Evolutionary conservation across 495 filamentous ascomycete genomes (phyloP), one percentile per base, ranked within the genome.

Genomic region (Podospora australis): DNA sequence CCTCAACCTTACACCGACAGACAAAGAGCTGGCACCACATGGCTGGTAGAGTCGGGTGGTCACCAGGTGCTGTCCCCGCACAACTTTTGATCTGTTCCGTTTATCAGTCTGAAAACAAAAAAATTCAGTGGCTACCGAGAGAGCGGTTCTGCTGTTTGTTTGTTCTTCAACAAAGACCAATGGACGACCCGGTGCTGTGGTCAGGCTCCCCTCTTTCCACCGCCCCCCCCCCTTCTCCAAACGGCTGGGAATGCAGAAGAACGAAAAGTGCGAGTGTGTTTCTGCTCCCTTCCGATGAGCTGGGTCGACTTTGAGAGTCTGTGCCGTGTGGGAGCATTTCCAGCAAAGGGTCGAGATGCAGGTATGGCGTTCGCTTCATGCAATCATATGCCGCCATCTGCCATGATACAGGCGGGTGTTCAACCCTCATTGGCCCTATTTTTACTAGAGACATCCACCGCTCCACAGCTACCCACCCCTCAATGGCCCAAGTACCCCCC

Each of bases 351-450:
- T 49, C 52, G 35, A 51, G 55, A 50, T 60, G 57, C 57, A 58
- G 52, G 44, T 16, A 60, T 58, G 57, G 60, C 57, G 51, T 58
- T 56, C 48, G 53, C 14, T 17, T 43, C 39, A 52, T 56, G 57
- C 57, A 60, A 32, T 13, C 48, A 14, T 14, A 50, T 50, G 43
- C 51, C 47, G 48, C 48, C 50, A 30, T 50, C 44, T 57, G 47
- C 41, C 45, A 36, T 30, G 28, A 19, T 32, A 46, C 48, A 53
- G 53, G 20, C 53, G 44, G 14, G 24, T 53, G 44, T 35, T 36
- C 9, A 13, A 20, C 36, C 46, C 17, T 61, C 49, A 63, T 63
- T 63, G 60, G 60, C 28, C 34, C 43, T 35, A 20, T 10, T 30
- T 22, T 23, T 34, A 28, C 20, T 44, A 23, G 23, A 23, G 8